phyloP scores from a whole-genome alignment of 495 filamentous ascomycete genomes.

The Cercophora newfieldiana region DNA sequence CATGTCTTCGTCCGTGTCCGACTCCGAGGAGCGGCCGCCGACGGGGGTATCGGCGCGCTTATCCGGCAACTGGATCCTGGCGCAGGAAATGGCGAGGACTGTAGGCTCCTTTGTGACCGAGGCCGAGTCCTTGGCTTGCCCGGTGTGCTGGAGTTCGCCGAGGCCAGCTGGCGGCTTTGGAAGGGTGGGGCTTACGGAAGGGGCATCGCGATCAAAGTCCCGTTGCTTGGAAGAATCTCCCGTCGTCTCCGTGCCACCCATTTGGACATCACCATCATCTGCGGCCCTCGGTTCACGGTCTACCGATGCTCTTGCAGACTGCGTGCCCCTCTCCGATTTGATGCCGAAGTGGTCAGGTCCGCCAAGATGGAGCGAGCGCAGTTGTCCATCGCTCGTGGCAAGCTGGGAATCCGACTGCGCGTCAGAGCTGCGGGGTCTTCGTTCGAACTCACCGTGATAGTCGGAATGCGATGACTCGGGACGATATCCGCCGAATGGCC shows the following conservation, averaged over 20 bases:
- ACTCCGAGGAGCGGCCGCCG: conserved; percentile 44
- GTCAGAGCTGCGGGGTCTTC: conserved; percentile 48
- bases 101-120: conserved; percentile 15
- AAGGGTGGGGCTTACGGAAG: background rate
- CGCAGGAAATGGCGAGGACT: conserved; percentile 16
- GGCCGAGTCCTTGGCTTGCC: background rate
- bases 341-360: conserved; percentile 37
- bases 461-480: conserved; percentile 42
- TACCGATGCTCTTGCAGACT: conserved; percentile 41
- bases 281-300: conserved; percentile 35
- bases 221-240: conserved; percentile 15
- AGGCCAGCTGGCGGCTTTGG: background rate
- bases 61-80: conserved; percentile 29
- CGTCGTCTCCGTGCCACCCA: conserved; percentile 19
- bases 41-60: conserved; percentile 29
- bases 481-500: conserved; percentile 37
- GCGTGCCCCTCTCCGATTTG: conserved; percentile 39
- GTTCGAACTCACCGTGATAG: conserved; percentile 40
- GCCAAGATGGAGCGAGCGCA: conserved; percentile 33
- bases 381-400: conserved; percentile 30
- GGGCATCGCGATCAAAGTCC: background rate
- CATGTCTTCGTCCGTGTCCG: conserved; percentile 55
- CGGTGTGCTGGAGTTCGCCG: background rate
- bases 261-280: conserved; percentile 23
- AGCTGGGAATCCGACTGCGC: conserved; percentile 41